phyloP scores from a whole-genome alignment of 352 stramenopile genomes.

The Globisporangium spinosum region DNA sequence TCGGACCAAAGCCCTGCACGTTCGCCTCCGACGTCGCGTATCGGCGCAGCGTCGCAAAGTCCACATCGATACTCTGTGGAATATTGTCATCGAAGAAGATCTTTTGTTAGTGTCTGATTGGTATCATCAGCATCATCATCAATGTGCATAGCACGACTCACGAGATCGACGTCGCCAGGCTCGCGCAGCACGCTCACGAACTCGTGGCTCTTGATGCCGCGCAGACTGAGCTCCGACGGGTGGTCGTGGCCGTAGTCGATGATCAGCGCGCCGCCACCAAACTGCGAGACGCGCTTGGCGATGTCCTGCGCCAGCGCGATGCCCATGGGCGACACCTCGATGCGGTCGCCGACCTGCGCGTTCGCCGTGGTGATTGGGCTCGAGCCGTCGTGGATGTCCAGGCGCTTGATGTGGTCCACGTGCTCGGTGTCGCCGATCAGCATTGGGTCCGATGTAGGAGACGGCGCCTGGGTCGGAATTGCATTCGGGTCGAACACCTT shows the following conservation, averaged over 20 bases:
- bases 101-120: not conserved
- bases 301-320: constrained; percentile 92
- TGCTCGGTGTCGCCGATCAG: constrained; percentile 10
- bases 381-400: constrained; percentile 49
- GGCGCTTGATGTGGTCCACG: constrained; percentile 32
- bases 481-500: constrained; percentile 69
- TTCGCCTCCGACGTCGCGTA: constrained; percentile 53
- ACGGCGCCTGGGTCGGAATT: constrained; percentile 20
- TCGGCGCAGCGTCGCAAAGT: constrained; percentile 81
- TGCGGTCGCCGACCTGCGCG: constrained; percentile 77
- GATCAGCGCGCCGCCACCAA: constrained; percentile 87
- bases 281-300: constrained; percentile 78
- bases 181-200: constrained; percentile 92
- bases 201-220: constrained; percentile 92
- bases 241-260: constrained; percentile 95
- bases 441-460: constrained; percentile 12
- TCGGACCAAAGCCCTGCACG: constrained; percentile 81
- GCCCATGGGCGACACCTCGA: constrained; percentile 93
- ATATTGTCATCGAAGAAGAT: not conserved
- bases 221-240: constrained; percentile 86
- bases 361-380: constrained; percentile 43
- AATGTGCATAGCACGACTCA: constrained; percentile 33
- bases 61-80: constrained; percentile 74
- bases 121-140: constrained; percentile 19
- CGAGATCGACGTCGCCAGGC: constrained; percentile 91